These are phyloP conservation scores for Obelidium mucronatum DNA, from an alignment of 192 early-diverging fungal genomes.

Conservation along the genomic window DNA sequence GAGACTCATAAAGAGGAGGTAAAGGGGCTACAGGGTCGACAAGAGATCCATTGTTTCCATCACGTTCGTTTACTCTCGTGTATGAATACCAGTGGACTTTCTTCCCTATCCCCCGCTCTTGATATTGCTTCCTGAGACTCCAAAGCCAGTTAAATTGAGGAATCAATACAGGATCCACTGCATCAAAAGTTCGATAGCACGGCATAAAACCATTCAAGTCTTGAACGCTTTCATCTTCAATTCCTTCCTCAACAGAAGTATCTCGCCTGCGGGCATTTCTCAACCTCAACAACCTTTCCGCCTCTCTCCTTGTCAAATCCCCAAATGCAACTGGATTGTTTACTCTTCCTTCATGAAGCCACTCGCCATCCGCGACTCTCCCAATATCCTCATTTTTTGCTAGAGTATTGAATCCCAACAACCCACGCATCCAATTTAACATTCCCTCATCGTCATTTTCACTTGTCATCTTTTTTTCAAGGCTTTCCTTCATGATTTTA, in stretches of 20 bases:
- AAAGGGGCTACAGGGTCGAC: constrained; percentile 1
- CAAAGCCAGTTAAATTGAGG: neutral
- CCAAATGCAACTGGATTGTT: constrained; percentile 41
- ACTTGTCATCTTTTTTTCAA: no score
- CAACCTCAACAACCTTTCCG: constrained; percentile 18
- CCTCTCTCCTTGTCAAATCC: constrained; percentile 25
- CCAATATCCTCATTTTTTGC: neutral
- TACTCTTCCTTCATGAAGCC: constrained; percentile 25
- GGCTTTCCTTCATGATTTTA: constrained; percentile 14
- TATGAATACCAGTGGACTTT: neutral
- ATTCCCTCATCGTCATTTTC: neutral
- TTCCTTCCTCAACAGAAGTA: neutral
- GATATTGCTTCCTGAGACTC: neutral
- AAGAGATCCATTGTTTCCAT: neutral
- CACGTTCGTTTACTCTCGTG: neutral
- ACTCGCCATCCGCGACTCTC: constrained; percentile 1
- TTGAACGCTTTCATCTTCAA: neutral
- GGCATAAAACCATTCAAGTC: constrained; percentile 30
- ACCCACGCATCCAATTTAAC: neutral
- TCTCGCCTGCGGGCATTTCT: neutral
- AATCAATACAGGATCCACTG: neutral
- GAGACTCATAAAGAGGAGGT: neutral
- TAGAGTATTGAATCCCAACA: no score
- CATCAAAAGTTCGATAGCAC: constrained; percentile 32
- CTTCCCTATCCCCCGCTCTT: neutral